These are phyloP conservation scores for Fusarium tuaranense DNA, from an alignment of 2,329 filamentous ascomycete genomes.

Conservation along the genomic window DNA sequence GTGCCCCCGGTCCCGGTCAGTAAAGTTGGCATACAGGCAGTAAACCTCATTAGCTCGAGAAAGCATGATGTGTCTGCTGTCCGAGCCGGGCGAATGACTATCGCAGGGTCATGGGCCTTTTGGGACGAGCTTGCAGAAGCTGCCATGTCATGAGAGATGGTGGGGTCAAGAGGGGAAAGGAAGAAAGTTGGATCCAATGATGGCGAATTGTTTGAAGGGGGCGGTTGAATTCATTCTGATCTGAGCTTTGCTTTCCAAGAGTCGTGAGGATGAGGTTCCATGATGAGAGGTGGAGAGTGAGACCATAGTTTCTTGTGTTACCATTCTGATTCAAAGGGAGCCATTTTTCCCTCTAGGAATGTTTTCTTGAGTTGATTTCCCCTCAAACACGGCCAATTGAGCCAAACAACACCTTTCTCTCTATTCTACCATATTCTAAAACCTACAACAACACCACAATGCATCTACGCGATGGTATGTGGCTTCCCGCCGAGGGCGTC, in stretches of 20 bases:
- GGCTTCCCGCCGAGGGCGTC: slow-evolving; percentile 71
- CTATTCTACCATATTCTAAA: not conserved
- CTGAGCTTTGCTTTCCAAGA: not conserved
- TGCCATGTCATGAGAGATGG: slow-evolving; percentile 34
- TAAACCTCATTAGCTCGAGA: not conserved
- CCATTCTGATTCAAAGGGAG: slow-evolving; percentile 14
- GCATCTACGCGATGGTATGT: slow-evolving; percentile 62
- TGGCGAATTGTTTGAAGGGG: not conserved
- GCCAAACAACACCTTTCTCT: not conserved
- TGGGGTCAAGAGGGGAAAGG: slow-evolving; percentile 40
- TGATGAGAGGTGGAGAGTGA: slow-evolving; percentile 34
- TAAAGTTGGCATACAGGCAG: not conserved
- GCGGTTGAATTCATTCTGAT: slow-evolving; percentile 35
- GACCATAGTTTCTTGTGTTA: slow-evolving; percentile 7
- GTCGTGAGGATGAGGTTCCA: slow-evolving; percentile 21
- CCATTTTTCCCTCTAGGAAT: slow-evolving; percentile 9
- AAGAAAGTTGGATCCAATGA: slow-evolving; percentile 3
- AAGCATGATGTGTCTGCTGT: slow-evolving; percentile 9
- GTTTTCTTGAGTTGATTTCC: not conserved
- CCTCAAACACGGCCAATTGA: slow-evolving; percentile 15
- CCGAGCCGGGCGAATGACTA: slow-evolving; percentile 34
- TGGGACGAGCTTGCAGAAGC: slow-evolving; percentile 4
- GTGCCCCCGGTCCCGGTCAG: not conserved
- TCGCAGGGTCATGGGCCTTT: slow-evolving; percentile 17
- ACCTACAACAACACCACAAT: slow-evolving; percentile 38